Evolutionary conservation across 1,284 basidiomycete species (phyloP), one percentile per base, ranked within the genome.

Genomic region (Cryptococcus sp.): DNA sequence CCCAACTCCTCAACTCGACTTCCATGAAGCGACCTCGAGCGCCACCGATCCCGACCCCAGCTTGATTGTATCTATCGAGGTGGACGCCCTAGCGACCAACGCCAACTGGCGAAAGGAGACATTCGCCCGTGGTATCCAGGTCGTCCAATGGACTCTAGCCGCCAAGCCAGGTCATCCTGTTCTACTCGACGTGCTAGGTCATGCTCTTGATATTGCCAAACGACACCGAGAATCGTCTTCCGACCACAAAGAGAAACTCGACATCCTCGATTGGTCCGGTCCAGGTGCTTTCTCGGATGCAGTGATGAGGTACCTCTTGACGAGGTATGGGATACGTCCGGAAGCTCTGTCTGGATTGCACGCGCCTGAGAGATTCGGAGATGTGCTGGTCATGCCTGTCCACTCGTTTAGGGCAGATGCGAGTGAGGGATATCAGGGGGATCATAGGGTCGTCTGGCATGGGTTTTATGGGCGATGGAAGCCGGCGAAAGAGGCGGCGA

Each of bases 141-240:
- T 66, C 34, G 57, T 57, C 0, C 65, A 66, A 47, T 66, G 65
- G 65, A 58, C 61, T 2, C 56, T 66, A 10, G 34, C 53, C 11
- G 56, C 59, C 2, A 54, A 54, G 23, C 47, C 45, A 18, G 54
- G 53, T 4, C 65, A 66, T 50, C 65, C 65, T 1, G 51, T 66
- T 22, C 45, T 66, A 16, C 42, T 66, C 16, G 65, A 66, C 35
- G 59, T 63, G 4, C 47, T 62, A 6, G 49, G 57, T 38, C 39
- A 51, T 21, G 59, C 56, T 1, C 43, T 66, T 25, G 24, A 51
- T 14, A 48, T 46, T n/a, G 47, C 57, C 9, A 42, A 45, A 36
- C 38, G 49, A 16, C 38, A 44, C 4, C 43, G 50, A 19, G 50
- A 50, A 32, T 37, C 21, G 23, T 11, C 5, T 1, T 33, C 25